Base-by-base conservation (phyloP, 1,284 basidiomycete genomes). In the Singerocomus inundabilis region DNA sequence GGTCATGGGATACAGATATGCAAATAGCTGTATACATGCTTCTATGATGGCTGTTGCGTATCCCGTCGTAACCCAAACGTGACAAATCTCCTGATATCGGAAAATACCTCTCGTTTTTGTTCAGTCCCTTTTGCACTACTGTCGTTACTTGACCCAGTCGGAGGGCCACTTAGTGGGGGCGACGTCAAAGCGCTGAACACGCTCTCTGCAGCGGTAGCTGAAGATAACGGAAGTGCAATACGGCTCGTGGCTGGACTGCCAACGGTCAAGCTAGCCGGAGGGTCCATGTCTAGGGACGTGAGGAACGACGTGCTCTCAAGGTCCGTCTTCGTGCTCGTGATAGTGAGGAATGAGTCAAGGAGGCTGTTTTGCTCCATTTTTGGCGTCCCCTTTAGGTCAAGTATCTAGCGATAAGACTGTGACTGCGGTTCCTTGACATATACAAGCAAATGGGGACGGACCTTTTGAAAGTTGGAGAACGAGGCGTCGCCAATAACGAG, bases 391-490 rank as follows among this genome's bases (percentile, higher is more conserved):
- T 97, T 98, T 49, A 99, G 81, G 67, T 99, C 96, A 25, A 99
- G 80, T 49, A 96, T 89, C 92, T 94, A 57, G 32, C 46, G 43
- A 33, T 26, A 40, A 30, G 18, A 31, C 33, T 16, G 32, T 52
- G 24, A 59, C 51, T 49, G 53, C 44, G 47, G 53, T 47, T 25
- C 44, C 49, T 48, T 25, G 36, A 32, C 30, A 35, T 24, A 31
- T 8, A 6, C 4, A 15, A n/a, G n/a, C 21, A 3, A 15, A 37
- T 26, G 21, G 5, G 13, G 28, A 18, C 72, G 5, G 33, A 91
- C 92, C 81, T 99, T 99, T 76, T 99, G 97, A 73, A 98, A 98
- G 70, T 98, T 97, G 25, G 87, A 88, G 69, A 94, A 94, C 1
- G 91, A 93, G 13, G 88, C 85, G 70, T 97, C 94, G 21, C 91